Evolutionary conservation across 2,329 filamentous ascomycete genomes (phyloP), one percentile per base, ranked within the genome.

Genomic region (Teratosphaeria pseudoeucalypti): DNA sequence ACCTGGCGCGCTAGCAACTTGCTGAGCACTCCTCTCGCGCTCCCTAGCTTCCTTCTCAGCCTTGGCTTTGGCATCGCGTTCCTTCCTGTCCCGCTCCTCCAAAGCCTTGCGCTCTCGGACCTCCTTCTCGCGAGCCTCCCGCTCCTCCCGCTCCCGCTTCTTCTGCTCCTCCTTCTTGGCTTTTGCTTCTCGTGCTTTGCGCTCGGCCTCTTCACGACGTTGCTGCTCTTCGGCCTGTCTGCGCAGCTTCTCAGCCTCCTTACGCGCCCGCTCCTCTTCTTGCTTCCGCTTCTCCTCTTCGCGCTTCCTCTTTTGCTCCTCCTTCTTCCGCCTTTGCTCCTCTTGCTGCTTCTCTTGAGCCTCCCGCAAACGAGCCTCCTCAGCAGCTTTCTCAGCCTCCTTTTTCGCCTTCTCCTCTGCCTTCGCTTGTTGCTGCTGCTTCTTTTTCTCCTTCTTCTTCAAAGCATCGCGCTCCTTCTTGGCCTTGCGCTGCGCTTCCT

Each of bases 391-490:
- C 71, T 96, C 91, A 5, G 91, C 90, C 53, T 97, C 92, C 67
- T 85, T 89, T 60, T 84, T 87, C 37, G 90, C 88, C 74, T 90
- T 92, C 71, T 96, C 92, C 71, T 96, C 92, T n/a, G 92, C 90
- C 65, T 89, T 85, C 2, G 86, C 86, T 71, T 90, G 87, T 75
- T 92, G 95, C 77, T 95, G 92, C 70, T 90, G 85, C 26, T 86
- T 86, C 64, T 92, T 90, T 78, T 92, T 96, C 70, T 96, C 92
- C 75, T 96, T 97, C 72, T 89, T 90, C 80, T 94, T 95, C 73
- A 95, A 89, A 16, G 94, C 92, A 70, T 96, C 92, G 70, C 90
- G 90, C 55, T 90, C 89, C 74, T 92, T 96, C 78, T 96, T 96
- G 23, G 89, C 91, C 72, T 94, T 92, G 63, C 88, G 87, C 73